Conservation (phyloP, 768 basidiomycete genomes). For the Phylloporus sp. region DNA sequence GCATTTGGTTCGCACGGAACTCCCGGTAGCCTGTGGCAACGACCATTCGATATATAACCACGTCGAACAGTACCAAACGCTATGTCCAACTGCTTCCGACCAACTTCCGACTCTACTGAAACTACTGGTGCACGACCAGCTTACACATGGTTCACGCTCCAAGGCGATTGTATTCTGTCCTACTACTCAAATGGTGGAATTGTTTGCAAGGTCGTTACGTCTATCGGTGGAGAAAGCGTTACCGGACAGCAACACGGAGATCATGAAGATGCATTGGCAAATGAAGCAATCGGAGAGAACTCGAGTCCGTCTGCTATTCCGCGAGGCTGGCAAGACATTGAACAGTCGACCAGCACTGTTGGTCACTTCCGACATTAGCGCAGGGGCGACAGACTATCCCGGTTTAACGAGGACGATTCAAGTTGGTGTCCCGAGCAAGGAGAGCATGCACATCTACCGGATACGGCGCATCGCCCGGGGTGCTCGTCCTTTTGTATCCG, state of each 20-base stretch:
- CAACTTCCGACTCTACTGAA: constrained; percentile 78
- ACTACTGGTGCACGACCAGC: constrained; percentile 85
- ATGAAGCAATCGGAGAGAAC: constrained; percentile 29
- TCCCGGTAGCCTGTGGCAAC: neutral
- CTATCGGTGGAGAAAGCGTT: constrained; percentile 42
- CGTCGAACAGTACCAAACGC: constrained; percentile 79
- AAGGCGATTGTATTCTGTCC: constrained; percentile 83
- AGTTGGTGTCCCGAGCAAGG: constrained; percentile 68
- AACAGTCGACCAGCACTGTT: constrained; percentile 53
- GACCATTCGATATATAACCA: constrained; percentile 58
- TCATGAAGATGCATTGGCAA: constrained; percentile 86
- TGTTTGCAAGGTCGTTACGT: constrained; percentile 62
- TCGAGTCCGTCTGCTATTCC: constrained; percentile 25
- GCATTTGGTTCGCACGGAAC: neutral
- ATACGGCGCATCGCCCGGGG: constrained; percentile 83
- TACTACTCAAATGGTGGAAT: constrained; percentile 81
- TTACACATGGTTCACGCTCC: constrained; percentile 57
- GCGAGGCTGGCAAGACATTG: constrained; percentile 1
- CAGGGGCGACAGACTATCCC: constrained; percentile 87
- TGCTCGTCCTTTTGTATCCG: constrained; percentile 32
- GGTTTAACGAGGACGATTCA: constrained; percentile 88
- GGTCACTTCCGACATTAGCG: constrained; percentile 85
- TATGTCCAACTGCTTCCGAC: constrained; percentile 58
- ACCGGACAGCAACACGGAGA: constrained; percentile 50
- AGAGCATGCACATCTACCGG: constrained; percentile 81